Conservation (phyloP, 768 basidiomycete species). For the Chlorophyllum brunneum region DNA sequence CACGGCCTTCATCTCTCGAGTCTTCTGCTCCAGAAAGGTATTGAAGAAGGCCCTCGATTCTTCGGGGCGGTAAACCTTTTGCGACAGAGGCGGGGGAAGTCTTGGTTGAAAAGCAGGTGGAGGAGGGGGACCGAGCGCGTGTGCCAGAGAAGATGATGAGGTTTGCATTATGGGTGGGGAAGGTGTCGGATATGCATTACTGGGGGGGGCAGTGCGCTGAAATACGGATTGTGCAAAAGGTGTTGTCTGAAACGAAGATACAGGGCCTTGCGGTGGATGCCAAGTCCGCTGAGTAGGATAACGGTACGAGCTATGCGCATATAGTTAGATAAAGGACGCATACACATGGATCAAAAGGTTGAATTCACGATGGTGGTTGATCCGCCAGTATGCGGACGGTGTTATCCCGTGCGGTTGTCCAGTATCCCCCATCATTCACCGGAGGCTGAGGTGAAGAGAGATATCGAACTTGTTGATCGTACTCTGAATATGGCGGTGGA, state of each 20-base stretch:
- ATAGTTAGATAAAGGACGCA: slow-evolving; percentile 14
- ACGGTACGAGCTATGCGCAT: slow-evolving; percentile 21
- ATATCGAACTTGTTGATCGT: slow-evolving; percentile 57
- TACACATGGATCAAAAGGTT: slow-evolving; percentile 19
- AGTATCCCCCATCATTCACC: slow-evolving; percentile 50
- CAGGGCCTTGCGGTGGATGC: slow-evolving; percentile 32
- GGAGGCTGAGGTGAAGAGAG: slow-evolving; percentile 45
- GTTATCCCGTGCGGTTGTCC: slow-evolving; percentile 61
- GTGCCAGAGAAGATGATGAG: slow-evolving; percentile 74
- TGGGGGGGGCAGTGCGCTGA: slow-evolving; percentile 55
- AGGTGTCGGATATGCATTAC: slow-evolving; percentile 63
- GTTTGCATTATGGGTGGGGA: slow-evolving; percentile 60
- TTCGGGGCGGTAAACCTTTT: slow-evolving; percentile 41
- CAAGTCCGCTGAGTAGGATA: slow-evolving; percentile 39
- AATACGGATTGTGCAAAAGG: slow-evolving; percentile 64
- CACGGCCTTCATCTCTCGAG: slow-evolving; percentile 34
- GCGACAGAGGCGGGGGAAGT: slow-evolving; percentile 16
- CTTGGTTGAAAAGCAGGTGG: slow-evolving; percentile 12
- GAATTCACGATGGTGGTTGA: slow-evolving; percentile 46
- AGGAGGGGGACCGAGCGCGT: slow-evolving; percentile 50
- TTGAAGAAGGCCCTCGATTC: slow-evolving; percentile 67
- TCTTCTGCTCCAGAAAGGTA: slow-evolving; percentile 57
- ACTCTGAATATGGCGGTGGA: slow-evolving; percentile 63
- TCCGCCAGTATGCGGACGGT: slow-evolving; percentile 57
- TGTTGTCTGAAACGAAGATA: slow-evolving; percentile 51